phyloP scores from a whole-genome alignment of 768 basidiomycete genomes.

The Vishniacozyma victoriae region DNA sequence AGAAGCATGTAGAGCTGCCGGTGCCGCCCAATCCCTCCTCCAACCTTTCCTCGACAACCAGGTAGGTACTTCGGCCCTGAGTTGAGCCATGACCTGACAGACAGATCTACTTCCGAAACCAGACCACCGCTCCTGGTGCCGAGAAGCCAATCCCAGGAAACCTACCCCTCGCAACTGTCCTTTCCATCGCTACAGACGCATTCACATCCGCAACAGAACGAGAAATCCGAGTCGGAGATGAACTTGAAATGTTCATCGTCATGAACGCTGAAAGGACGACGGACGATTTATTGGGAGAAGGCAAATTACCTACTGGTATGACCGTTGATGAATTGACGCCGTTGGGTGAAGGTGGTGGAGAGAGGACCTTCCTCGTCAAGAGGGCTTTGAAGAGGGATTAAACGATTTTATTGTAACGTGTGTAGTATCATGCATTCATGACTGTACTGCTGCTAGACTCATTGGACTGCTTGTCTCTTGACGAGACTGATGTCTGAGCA shows the following conservation, averaged over 20 bases:
- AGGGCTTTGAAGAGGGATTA: slow-evolving; percentile 39
- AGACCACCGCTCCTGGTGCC: slow-evolving; percentile 64
- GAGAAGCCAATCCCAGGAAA: slow-evolving; percentile 63
- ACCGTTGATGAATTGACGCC: slow-evolving; percentile 35
- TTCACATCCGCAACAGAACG: slow-evolving; percentile 97
- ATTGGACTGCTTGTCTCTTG: background rate
- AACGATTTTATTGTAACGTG: no score
- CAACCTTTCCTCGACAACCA: slow-evolving; percentile 99
- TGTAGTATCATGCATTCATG: no score
- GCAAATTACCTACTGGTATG: slow-evolving; percentile 27
- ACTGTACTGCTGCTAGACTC: no score
- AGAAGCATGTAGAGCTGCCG: slow-evolving; percentile 91
- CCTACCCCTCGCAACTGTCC: slow-evolving; percentile 70
- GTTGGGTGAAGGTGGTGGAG: slow-evolving; percentile 29
- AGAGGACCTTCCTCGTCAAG: slow-evolving; percentile 36
- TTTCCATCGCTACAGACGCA: slow-evolving; percentile 85
- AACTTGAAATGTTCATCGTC: slow-evolving; percentile 84
- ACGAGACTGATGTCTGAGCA: background rate
- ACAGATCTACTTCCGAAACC: slow-evolving; percentile 99
- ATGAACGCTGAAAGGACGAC: slow-evolving; percentile 63
- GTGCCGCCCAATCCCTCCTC: slow-evolving; percentile 85
- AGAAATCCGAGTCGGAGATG: slow-evolving; percentile 98
- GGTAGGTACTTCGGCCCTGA: slow-evolving; percentile 53
- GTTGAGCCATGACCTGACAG: no score
- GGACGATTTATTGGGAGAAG: slow-evolving; percentile 49